phyloP scores from a whole-genome alignment of 495 filamentous ascomycete species.

The Rusavskia elegans region DNA sequence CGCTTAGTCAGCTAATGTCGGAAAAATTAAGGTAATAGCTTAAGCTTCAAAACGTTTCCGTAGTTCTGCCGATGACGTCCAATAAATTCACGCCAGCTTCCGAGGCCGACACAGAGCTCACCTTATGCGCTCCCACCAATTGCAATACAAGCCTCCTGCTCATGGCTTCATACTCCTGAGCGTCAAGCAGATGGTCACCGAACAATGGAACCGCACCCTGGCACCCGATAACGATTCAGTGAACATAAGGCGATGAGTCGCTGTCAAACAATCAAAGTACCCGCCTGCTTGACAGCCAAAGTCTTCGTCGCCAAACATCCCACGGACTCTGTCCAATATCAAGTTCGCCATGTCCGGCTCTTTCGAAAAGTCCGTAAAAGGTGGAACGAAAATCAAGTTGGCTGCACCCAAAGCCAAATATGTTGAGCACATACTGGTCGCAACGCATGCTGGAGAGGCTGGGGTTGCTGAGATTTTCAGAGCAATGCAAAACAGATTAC shows the following conservation, averaged over 20 bases:
- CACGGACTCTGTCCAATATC: not conserved
- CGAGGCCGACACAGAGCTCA: no score
- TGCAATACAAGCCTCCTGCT: no score
- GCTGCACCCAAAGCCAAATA: conserved; percentile 98
- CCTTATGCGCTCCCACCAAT: no score
- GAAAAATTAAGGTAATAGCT: no score
- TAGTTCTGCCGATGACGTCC: no score
- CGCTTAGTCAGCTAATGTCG: no score
- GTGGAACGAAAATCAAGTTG: conserved; percentile 90
- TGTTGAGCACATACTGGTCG: conserved; percentile 93
- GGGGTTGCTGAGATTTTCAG: conserved; percentile 94
- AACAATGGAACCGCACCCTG: not conserved
- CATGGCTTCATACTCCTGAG: no score
- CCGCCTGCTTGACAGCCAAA: not conserved
- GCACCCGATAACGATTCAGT: not conserved
- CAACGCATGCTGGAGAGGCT: conserved; percentile 86
- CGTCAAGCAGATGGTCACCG: no score
- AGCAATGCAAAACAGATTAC: conserved; percentile 69
- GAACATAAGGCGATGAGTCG: not conserved
- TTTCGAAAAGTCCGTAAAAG: conserved; percentile 87
- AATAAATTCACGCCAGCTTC: no score
- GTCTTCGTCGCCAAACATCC: not conserved
- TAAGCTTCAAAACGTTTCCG: no score
- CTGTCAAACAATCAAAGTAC: not conserved
- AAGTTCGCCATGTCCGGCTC: conserved; percentile 49